phyloP scores from a whole-genome alignment of 2,329 filamentous ascomycete genomes.

The Talaromyces sp. region DNA sequence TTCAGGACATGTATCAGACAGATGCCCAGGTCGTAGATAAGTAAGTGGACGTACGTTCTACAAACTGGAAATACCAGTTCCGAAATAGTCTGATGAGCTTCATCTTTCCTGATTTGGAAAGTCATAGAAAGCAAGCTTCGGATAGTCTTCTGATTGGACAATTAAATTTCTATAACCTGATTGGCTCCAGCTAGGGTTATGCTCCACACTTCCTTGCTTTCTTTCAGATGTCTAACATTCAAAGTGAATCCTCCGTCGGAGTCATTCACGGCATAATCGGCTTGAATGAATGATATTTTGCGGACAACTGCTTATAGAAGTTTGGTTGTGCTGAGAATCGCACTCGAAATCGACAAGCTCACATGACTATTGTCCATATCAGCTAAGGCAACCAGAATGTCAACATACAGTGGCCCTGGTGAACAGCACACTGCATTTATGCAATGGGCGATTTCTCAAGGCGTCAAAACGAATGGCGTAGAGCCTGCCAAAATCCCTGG shows the following conservation, averaged over 20 bases:
- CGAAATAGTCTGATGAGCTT: too few species aligned
- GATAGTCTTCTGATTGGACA: neutral
- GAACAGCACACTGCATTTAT: conserved; percentile 52
- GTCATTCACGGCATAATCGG: too few species aligned
- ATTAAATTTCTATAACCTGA: neutral
- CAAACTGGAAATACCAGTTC: too few species aligned
- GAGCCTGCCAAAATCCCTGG: conserved; percentile 62
- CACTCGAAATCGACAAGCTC: neutral
- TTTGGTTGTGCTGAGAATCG: neutral
- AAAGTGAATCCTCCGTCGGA: too few species aligned
- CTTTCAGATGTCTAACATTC: neutral
- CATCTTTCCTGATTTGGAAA: neutral
- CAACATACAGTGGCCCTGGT: conserved; percentile 22
- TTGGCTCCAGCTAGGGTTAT: neutral
- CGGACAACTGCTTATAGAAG: too few species aligned
- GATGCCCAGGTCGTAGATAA: too few species aligned
- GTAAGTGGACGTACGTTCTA: too few species aligned
- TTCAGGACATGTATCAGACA: too few species aligned
- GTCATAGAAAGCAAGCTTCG: too few species aligned
- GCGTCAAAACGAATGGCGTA: conserved; percentile 64
- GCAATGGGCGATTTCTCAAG: conserved; percentile 61
- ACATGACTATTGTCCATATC: too few species aligned
- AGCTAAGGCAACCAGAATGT: too few species aligned
- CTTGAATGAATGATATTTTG: too few species aligned
- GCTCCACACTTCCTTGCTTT: neutral